Evolutionary conservation across 2,329 filamentous ascomycete species (phyloP).

Genomic region (Fusarium anguioides): DNA sequence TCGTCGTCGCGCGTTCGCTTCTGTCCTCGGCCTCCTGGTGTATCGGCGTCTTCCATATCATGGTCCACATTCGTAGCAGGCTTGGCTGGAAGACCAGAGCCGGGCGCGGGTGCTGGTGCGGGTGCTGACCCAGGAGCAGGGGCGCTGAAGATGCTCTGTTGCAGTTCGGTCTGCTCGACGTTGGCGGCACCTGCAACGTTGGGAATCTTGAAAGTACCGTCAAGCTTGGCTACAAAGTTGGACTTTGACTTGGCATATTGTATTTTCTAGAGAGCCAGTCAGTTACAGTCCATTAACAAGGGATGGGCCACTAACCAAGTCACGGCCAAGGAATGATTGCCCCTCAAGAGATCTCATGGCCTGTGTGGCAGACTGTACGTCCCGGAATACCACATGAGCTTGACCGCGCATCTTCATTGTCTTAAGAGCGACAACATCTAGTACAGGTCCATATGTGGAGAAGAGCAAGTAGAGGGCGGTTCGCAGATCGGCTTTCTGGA

Average conservation of each 20-base stretch:
- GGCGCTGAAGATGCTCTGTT: constrained; percentile 83
- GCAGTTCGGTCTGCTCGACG: constrained; percentile 76
- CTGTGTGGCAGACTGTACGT: constrained; percentile 90
- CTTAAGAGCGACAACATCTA: constrained; percentile 91
- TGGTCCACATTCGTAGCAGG: constrained; percentile 60
- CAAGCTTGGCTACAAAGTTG: constrained; percentile 87
- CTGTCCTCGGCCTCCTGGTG: constrained; percentile 68
- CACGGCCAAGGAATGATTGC: constrained; percentile 83
- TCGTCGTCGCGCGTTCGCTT: constrained; percentile 78
- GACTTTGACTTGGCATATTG: constrained; percentile 92
- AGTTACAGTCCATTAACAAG: not conserved
- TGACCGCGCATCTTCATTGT: constrained; percentile 95
- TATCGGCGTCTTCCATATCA: constrained; percentile 62
- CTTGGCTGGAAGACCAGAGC: constrained; percentile 59
- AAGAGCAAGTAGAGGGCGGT: constrained; percentile 93
- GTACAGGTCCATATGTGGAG: constrained; percentile 89
- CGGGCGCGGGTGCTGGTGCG: constrained; percentile 56
- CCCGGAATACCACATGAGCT: constrained; percentile 90
- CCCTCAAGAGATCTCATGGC: constrained; percentile 91
- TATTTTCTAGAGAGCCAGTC: constrained; percentile 74
- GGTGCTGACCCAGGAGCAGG: constrained; percentile 64
- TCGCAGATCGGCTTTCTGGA: constrained; percentile 88
- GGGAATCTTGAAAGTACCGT: constrained; percentile 86
- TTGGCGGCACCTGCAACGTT: constrained; percentile 62
- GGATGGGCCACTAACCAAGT: constrained; percentile 73